Percentiles rank a stretch among this genome's conserved stretches.
Evolutionary conservation across 73 alveolate species (phyloP).

Genomic region (Paramecium biaurelia): DNA sequence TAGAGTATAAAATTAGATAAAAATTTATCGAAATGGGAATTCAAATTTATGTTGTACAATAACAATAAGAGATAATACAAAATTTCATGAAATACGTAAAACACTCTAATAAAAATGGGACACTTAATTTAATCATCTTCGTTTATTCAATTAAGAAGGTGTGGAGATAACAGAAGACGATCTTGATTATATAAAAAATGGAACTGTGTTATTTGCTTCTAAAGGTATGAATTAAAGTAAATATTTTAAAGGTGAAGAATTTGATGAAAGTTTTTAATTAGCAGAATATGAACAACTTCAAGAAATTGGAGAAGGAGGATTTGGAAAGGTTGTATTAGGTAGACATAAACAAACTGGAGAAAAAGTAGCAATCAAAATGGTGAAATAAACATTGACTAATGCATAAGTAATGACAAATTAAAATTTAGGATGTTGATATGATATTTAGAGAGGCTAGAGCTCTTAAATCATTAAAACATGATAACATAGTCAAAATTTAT

Average conservation of each 20-base stretch:
- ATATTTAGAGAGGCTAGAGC: slow-evolving; percentile 60
- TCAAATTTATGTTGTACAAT: neutral
- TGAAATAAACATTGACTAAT: slow-evolving; percentile 18
- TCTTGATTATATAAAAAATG: slow-evolving; percentile 33
- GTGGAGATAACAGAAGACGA: slow-evolving; percentile 41
- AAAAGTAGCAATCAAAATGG: slow-evolving; percentile 62
- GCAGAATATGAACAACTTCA: slow-evolving; percentile 61
- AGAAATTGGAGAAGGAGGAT: slow-evolving; percentile 69
- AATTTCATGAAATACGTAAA: neutral
- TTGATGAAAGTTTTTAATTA: slow-evolving; percentile 46
- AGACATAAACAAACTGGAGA: slow-evolving; percentile 57
- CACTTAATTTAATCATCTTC: neutral
- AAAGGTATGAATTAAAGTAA: neutral
- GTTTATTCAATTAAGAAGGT: slow-evolving; percentile 5
- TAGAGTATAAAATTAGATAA: neutral
- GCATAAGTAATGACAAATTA: neutral
- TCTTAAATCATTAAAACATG: slow-evolving; percentile 49
- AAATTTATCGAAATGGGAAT: neutral
- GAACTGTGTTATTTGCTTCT: slow-evolving; percentile 42
- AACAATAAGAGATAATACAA: neutral
- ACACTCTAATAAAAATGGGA: neutral
- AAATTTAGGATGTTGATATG: slow-evolving; percentile 41
- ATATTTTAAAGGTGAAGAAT: slow-evolving; percentile 55
- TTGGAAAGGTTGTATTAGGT: slow-evolving; percentile 63
- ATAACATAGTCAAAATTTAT: slow-evolving; percentile 46